Evolutionary conservation across 768 basidiomycete genomes (phyloP).

Genomic region (Pleurotus platypus): DNA sequence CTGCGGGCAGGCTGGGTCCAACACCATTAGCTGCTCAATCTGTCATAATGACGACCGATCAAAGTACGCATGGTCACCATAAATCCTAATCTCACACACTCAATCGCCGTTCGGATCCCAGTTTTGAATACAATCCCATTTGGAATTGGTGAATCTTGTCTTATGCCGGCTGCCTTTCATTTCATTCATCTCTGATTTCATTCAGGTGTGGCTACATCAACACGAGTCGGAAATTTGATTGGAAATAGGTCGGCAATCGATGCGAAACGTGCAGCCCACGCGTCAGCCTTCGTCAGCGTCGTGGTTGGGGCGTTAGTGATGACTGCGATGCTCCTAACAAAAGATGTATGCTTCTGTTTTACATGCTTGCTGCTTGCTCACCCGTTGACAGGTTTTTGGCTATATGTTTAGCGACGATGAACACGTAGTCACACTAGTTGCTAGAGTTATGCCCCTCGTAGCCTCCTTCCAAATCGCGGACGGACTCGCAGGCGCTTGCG

Average conservation of each 20-base stretch:
- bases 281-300: slow-evolving; percentile 62
- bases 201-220: slow-evolving; percentile 56
- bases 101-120: slow-evolving; percentile 13
- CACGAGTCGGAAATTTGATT: slow-evolving; percentile 70
- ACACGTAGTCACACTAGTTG: slow-evolving; percentile 55
- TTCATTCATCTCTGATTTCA: background rate
- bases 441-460: slow-evolving; percentile 69
- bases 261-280: slow-evolving; percentile 58
- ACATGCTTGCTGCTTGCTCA: background rate
- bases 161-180: background rate
- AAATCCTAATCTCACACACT: too few species aligned
- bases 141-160: slow-evolving; percentile 46
- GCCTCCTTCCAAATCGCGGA: slow-evolving; percentile 81
- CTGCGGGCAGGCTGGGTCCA: slow-evolving; percentile 68
- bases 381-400: slow-evolving; percentile 48
- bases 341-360: slow-evolving; percentile 38
- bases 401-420: slow-evolving; percentile 66
- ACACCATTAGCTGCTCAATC: slow-evolving; percentile 71
- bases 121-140: slow-evolving; percentile 76
- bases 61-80: slow-evolving; percentile 38
- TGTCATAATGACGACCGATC: slow-evolving; percentile 59
- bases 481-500: slow-evolving; percentile 59
- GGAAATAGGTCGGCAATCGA: slow-evolving; percentile 49
- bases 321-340: slow-evolving; percentile 49
- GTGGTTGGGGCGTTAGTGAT: slow-evolving; percentile 57